Percentiles rank a stretch among this genome's conserved stretches.
phyloP scores from a whole-genome alignment of 208 protist species.

The Acanthamoeba healyi region DNA sequence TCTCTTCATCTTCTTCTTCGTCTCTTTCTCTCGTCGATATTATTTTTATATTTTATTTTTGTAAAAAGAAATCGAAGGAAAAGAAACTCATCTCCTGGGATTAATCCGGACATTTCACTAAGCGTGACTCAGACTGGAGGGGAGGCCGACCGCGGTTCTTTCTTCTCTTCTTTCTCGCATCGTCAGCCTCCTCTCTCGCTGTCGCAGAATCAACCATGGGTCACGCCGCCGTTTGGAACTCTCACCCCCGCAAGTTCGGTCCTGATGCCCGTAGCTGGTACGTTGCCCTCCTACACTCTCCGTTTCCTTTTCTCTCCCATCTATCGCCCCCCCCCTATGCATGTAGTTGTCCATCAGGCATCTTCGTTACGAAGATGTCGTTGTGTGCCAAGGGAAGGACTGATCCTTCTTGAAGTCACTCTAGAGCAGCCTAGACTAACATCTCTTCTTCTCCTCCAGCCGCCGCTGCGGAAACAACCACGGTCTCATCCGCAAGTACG shows the following conservation, averaged over 20 bases:
- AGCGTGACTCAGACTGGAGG: too few species aligned
- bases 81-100: too few species aligned
- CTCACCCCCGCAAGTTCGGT: conserved; percentile 80
- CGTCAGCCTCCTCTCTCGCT: conserved; percentile 12
- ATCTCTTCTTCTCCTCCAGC: conserved; percentile 80
- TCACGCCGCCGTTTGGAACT: conserved; percentile 73
- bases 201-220: conserved; percentile 65
- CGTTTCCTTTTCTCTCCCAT: too few species aligned
- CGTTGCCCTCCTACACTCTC: not conserved
- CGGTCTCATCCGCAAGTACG: conserved; percentile 96
- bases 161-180: conserved; percentile 21
- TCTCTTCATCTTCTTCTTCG: too few species aligned
- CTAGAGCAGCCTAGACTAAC: not conserved
- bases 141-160: too few species aligned
- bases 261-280: conserved; percentile 67
- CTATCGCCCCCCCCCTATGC: too few species aligned
- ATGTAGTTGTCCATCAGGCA: too few species aligned
- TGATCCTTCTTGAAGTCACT: not conserved
- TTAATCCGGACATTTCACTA: too few species aligned
- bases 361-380: not conserved
- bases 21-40: too few species aligned
- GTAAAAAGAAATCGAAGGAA: too few species aligned
- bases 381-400: not conserved
- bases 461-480: conserved; percentile 91
- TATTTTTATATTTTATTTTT: too few species aligned